A percentile compares a stretch with the other conserved stretches of the same genome.
phyloP scores from a whole-genome alignment of 2,329 filamentous ascomycete genomes.

The Verticillium nonalfalfae region DNA sequence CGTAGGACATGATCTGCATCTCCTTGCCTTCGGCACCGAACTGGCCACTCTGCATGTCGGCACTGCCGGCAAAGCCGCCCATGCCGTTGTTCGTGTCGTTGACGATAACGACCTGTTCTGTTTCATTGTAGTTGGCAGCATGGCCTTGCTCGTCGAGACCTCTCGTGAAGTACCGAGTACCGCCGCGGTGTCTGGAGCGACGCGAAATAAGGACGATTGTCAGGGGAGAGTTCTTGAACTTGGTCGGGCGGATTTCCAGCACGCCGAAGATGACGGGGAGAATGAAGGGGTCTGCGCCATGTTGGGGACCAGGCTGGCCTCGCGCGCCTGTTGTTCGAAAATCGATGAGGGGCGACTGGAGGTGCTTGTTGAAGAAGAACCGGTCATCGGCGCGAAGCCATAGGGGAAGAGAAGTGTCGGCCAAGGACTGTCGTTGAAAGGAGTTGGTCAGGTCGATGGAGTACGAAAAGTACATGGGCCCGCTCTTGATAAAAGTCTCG shows the following conservation, averaged over 20 bases:
- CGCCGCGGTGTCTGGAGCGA: slow-evolving; percentile 79
- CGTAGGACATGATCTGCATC: slow-evolving; percentile 85
- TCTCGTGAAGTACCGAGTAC: slow-evolving; percentile 90
- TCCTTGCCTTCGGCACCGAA: slow-evolving; percentile 59
- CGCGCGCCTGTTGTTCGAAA: slow-evolving; percentile 63
- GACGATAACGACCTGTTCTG: slow-evolving; percentile 83
- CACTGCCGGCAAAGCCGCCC: slow-evolving; percentile 73
- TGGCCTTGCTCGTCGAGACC: slow-evolving; percentile 90
- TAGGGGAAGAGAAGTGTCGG: slow-evolving; percentile 64
- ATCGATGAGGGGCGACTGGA: slow-evolving; percentile 86
- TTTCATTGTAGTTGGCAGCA: slow-evolving; percentile 99
- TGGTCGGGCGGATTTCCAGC: slow-evolving; percentile 82
- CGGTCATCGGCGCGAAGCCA: slow-evolving; percentile 94
- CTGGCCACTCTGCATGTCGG: slow-evolving; percentile 69
- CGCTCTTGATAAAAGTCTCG: slow-evolving; percentile 72
- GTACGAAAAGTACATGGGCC: slow-evolving; percentile 97
- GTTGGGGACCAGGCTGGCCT: slow-evolving; percentile 62
- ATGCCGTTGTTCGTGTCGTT: slow-evolving; percentile 74
- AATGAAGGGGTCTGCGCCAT: slow-evolving; percentile 82
- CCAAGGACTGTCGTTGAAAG: slow-evolving; percentile 86
- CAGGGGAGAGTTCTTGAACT: slow-evolving; percentile 75
- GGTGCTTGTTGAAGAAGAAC: slow-evolving; percentile 97
- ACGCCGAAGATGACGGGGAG: slow-evolving; percentile 95
- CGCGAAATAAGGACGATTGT: slow-evolving; percentile 85
- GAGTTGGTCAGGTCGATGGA: slow-evolving; percentile 94